Evolutionary conservation across 148 eudicot genomes (phyloP), one percentile per base, ranked within the genome.

Genomic region (Spergularia bocconei): DNA sequence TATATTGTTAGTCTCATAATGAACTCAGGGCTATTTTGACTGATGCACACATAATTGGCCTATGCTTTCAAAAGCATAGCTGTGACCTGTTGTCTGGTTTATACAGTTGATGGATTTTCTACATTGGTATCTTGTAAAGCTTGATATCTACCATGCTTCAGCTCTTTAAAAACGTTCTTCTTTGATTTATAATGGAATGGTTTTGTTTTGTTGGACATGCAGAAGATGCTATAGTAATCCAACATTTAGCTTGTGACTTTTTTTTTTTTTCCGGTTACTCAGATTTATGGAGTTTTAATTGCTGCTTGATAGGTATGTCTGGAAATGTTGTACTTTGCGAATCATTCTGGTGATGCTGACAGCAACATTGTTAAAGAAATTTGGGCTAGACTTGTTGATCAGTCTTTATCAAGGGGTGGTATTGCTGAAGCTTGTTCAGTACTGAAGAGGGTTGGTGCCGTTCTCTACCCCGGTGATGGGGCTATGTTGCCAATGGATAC

Each of bases 311-410:
- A 96, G 98, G 84, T 88, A 53, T 96, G 99, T 77, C 86, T 96
- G 57, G 91, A 92, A 85, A 92, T 96, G 91, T 81, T 96, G 83
- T 89, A 96, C 80, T 96, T 91, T 72, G 99, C 98, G 47, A 92
- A 86, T 87, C 90, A 92, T 80, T 91, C 97, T 56, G 98, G 97
- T 65, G 99, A 96, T 83, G 87, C 98, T 75, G 99, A 96, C 82
- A 89, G 91, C 79, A 91, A 93, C 81, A 88, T 89, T 65, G 84
- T 88, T 58, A 81, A 91, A 84, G 99, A 96, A 83, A 89, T 88
- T 10, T 96, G 99, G 99, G 98, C 93, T 63, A 86, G 98, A 66
- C 97, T 96, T 82, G 85, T 96, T 39, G 93, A 96, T 79, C 98
- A 96, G 81, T 90, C 99, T 84, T 87, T 96, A 39, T 86, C 90